Percentiles rank a stretch among this genome's conserved stretches.
Conservation (phyloP, 345 rosid genomes). For the Melaleuca alternifolia region DNA sequence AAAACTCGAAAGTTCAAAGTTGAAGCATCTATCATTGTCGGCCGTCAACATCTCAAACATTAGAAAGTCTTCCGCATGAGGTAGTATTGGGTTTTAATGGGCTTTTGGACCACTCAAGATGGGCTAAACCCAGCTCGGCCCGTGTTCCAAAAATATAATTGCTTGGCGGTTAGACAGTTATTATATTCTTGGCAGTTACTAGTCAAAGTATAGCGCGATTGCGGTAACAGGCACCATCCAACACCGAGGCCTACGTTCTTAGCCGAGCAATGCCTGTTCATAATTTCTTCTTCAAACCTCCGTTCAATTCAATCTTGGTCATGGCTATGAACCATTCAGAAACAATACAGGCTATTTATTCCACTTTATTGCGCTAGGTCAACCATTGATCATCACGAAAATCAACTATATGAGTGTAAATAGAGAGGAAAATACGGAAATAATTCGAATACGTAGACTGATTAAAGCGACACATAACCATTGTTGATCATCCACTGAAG, state of each 20-base stretch:
- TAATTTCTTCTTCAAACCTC: neutral
- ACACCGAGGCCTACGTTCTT: neutral
- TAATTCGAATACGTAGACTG: neutral
- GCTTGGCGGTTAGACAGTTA: neutral
- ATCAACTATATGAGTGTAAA: neutral
- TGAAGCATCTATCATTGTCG: neutral
- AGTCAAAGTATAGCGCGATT: neutral
- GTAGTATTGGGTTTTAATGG: neutral
- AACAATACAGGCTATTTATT: neutral
- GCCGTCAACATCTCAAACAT: neutral
- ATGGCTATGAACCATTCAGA: neutral
- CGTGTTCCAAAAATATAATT: too few relatives aligned
- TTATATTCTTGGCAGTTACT: neutral
- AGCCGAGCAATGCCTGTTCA: neutral
- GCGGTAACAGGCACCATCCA: neutral
- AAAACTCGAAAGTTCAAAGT: neutral
- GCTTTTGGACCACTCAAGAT: neutral
- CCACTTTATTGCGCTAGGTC: neutral
- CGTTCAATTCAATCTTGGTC: neutral
- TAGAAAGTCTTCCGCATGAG: neutral
- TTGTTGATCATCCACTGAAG: slow-evolving; percentile 53
- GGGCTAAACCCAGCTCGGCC: too few relatives aligned
- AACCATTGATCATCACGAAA: neutral
- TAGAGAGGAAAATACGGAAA: neutral
- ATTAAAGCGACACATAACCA: slow-evolving; percentile 31